Conservation (phyloP, 805 yeast genomes). For the Candida incommunis region DNA sequence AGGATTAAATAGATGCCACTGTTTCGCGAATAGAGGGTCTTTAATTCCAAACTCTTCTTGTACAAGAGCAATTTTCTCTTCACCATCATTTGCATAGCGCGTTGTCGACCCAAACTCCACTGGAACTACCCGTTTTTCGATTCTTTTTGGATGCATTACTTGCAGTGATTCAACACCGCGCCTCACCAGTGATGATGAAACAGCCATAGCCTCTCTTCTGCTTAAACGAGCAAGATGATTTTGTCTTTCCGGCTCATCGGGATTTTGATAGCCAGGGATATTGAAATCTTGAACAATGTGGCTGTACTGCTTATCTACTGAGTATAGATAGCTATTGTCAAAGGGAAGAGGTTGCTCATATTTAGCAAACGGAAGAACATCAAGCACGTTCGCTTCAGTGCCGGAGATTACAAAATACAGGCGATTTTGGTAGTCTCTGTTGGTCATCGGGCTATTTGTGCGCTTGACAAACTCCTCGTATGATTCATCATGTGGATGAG, state of each 20-base stretch:
- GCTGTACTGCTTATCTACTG: conserved; percentile 27
- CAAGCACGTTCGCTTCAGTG: conserved; percentile 17
- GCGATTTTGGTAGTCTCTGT: conserved; percentile 33
- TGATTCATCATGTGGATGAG: background rate
- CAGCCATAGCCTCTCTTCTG: conserved; percentile 19
- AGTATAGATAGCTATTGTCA: conserved; percentile 53
- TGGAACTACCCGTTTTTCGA: conserved; percentile 10
- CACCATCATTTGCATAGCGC: conserved; percentile 6
- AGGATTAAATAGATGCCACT: conserved; percentile 87
- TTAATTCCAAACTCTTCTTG: conserved; percentile 43
- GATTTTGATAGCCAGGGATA: conserved; percentile 2
- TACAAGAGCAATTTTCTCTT: conserved; percentile 12
- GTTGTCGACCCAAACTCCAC: too few species aligned
- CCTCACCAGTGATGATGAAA: conserved; percentile 43
- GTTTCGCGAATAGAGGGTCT: conserved; percentile 73
- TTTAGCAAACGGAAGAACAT: conserved; percentile 4
- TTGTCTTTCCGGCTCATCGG: background rate
- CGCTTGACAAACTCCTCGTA: background rate
- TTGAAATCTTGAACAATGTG: conserved; percentile 6
- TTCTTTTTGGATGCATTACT: conserved; percentile 6
- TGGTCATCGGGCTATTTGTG: background rate
- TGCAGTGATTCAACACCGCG: conserved; percentile 27
- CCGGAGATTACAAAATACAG: conserved; percentile 56
- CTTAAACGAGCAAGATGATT: conserved; percentile 6
- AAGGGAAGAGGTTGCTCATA: conserved; percentile 56